These are phyloP conservation scores for Peniophora sp. DNA, from an alignment of 1,284 basidiomycete genomes.

Conservation along the genomic window DNA sequence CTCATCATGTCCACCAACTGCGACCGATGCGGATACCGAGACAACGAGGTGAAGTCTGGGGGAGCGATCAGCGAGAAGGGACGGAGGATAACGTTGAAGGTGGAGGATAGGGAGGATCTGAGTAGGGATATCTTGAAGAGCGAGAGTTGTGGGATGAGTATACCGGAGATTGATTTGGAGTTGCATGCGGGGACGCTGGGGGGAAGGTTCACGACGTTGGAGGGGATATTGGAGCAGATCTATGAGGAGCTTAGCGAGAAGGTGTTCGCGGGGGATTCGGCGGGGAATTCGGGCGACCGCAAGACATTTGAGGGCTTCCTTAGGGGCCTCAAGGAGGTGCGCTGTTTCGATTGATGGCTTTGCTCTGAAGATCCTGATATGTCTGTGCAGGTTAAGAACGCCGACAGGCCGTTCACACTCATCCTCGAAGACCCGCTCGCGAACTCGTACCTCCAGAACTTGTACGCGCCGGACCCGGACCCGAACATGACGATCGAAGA, in stretches of 20 bases:
- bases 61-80: constrained; percentile 82
- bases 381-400: constrained; percentile 60
- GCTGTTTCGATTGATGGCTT: constrained; percentile 13
- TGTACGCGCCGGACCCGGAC: constrained; percentile 89
- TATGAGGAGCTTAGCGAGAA: constrained; percentile 94
- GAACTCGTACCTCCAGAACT: constrained; percentile 94
- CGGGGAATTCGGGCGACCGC: constrained; percentile 34
- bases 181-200: constrained; percentile 93
- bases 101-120: constrained; percentile 92
- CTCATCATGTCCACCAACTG: constrained; percentile 99
- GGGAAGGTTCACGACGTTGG: constrained; percentile 96
- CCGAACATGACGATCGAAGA: constrained; percentile 82
- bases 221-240: constrained; percentile 91
- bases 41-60: constrained; percentile 97
- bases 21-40: constrained; percentile 89
- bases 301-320: constrained; percentile 73
- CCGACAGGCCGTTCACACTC: constrained; percentile 76
- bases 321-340: constrained; percentile 67
- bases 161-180: constrained; percentile 94
- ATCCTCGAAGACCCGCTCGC: constrained; percentile 94
- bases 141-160: constrained; percentile 84
- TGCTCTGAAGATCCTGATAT: constrained; percentile 1
- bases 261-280: constrained; percentile 80
- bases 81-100: constrained; percentile 83
- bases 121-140: constrained; percentile 94